Conservation (phyloP, 805 yeast species). For the Lipomyces spencermartinsiae region DNA sequence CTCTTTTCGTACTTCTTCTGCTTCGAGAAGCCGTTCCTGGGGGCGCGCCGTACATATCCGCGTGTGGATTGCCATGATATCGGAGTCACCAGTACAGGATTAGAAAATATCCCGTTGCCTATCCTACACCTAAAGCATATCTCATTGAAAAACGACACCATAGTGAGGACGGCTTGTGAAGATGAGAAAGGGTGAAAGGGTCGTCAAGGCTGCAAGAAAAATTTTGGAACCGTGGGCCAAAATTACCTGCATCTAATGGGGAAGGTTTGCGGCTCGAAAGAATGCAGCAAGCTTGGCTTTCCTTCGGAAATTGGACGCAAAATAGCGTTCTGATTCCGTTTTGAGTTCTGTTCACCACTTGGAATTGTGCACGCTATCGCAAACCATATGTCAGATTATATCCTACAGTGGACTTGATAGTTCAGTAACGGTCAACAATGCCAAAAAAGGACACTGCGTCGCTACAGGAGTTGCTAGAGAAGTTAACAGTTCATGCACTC, state of each 20-base stretch:
- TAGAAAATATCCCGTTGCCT: neutral
- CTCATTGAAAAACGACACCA: neutral
- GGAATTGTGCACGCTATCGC: neutral
- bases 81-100: neutral
- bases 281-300: no score
- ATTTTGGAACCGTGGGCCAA: no score
- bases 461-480: slow-evolving; percentile 44
- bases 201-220: no score
- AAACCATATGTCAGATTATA: neutral
- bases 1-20: neutral
- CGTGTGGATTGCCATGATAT: neutral
- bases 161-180: neutral
- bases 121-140: neutral
- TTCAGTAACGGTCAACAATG: slow-evolving; percentile 9
- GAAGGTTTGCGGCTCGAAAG: no score
- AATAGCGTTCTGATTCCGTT: neutral
- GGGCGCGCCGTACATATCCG: neutral
- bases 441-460: slow-evolving; percentile 25
- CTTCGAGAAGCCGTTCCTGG: neutral
- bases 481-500: slow-evolving; percentile 48
- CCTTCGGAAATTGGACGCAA: no score
- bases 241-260: no score
- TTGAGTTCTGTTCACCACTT: neutral
- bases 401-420: neutral
- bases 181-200: no score